phyloP scores from a whole-genome alignment of 805 yeast genomes.

The Vanderwaltozyma yarrowii region DNA sequence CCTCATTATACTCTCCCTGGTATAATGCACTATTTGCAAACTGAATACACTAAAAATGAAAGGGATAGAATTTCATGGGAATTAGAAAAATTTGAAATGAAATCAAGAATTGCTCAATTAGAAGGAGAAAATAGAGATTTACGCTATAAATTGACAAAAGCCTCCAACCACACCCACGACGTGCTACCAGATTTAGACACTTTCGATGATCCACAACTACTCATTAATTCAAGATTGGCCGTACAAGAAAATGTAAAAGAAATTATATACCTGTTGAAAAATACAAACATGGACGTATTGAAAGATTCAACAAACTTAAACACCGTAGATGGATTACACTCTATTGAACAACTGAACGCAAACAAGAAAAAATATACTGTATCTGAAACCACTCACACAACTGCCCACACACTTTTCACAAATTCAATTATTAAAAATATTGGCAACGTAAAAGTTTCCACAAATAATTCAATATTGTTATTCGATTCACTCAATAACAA shows the following conservation, averaged over 20 bases:
- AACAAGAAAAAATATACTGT: no score
- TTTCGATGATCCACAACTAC: constrained; percentile 4
- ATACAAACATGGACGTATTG: constrained; percentile 18
- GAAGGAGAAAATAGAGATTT: constrained; percentile 43
- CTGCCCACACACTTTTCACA: neutral
- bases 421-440: neutral
- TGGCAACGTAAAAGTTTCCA: neutral
- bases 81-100: constrained; percentile 51
- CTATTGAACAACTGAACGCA: constrained; percentile 17
- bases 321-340: constrained; percentile 10
- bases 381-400: no score
- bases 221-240: constrained; percentile 18
- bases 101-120: constrained; percentile 37
- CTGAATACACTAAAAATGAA: constrained; percentile 53
- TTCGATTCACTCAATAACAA: constrained; percentile 7
- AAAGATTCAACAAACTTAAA: constrained; percentile 5
- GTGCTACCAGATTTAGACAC: no score
- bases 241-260: constrained; percentile 29
- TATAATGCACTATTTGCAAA: constrained; percentile 52
- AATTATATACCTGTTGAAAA: constrained; percentile 25
- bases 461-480: constrained; percentile 2
- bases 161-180: no score
- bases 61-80: constrained; percentile 52
- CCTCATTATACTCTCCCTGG: constrained; percentile 33
- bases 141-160: constrained; percentile 12